Percentiles rank a stretch among this genome's conserved stretches.
Conservation (phyloP, 2,329 filamentous ascomycete genomes). For the Didymella arachidicola region DNA sequence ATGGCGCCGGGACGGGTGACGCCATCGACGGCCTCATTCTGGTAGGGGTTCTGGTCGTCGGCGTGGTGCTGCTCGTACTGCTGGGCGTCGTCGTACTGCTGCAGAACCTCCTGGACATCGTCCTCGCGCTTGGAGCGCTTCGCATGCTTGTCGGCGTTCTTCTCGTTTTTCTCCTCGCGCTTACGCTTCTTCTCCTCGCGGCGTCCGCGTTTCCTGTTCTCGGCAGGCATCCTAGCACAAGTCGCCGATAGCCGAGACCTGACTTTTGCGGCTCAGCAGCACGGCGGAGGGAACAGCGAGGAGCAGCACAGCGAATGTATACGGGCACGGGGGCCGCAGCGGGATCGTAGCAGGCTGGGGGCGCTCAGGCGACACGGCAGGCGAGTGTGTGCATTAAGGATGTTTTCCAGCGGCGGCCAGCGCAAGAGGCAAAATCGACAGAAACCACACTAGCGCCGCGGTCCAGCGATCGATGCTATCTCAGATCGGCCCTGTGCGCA, state of each 20-base stretch:
- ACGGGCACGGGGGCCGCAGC: constrained; percentile 1
- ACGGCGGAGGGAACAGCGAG: neutral
- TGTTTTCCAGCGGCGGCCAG: constrained; percentile 16
- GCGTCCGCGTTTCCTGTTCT: constrained; percentile 65
- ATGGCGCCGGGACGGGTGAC: constrained; percentile 60
- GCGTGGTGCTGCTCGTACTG: constrained; percentile 18
- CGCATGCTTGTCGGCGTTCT: constrained; percentile 44
- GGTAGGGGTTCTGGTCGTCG: constrained; percentile 17
- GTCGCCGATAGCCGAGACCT: constrained; percentile 26
- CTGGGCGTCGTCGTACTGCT: constrained; percentile 30
- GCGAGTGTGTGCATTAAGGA: constrained; percentile 14
- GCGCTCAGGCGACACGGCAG: constrained; percentile 14
- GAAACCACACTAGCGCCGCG: constrained; percentile 9
- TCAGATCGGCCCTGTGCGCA: neutral
- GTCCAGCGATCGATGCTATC: neutral
- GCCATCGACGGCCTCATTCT: constrained; percentile 41
- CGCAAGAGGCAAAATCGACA: constrained; percentile 19
- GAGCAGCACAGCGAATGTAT: constrained; percentile 8
- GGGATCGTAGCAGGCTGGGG: neutral
- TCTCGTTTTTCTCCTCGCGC: constrained; percentile 53
- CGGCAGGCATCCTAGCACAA: constrained; percentile 62
- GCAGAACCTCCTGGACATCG: constrained; percentile 21
- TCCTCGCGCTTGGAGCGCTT: constrained; percentile 47
- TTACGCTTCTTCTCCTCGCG: constrained; percentile 63
- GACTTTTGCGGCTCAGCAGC: constrained; percentile 15